Conservation (phyloP, 352 stramenopile genomes). For the Globisporangium ultimum region DNA sequence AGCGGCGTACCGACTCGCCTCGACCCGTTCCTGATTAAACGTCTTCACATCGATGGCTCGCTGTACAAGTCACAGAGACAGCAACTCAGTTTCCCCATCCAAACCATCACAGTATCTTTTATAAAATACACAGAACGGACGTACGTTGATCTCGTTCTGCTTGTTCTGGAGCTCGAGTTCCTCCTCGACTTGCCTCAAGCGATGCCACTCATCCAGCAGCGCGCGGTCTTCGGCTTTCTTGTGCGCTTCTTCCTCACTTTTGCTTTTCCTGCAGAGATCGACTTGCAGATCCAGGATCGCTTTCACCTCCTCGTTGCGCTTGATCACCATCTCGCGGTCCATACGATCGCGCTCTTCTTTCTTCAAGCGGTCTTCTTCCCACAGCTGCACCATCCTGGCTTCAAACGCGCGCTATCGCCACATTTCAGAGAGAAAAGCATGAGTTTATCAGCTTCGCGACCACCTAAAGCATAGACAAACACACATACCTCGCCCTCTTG, state of each 20-base stretch:
- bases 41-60: constrained; percentile 67
- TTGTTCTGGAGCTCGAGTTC: constrained; percentile 48
- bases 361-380: constrained; percentile 66
- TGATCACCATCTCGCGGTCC: constrained; percentile 42
- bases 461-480: neutral
- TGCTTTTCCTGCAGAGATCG: constrained; percentile 48
- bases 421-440: no score
- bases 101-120: neutral
- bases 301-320: constrained; percentile 71
- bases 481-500: constrained; percentile 43
- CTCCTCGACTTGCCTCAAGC: constrained; percentile 55
- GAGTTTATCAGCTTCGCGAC: no score
- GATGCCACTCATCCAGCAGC: constrained; percentile 60
- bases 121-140: neutral
- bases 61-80: constrained; percentile 14
- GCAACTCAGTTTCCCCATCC: neutral
- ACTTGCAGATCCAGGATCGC: constrained; percentile 76
- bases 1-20: constrained; percentile 30
- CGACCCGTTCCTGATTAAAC: constrained; percentile 70
- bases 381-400: constrained; percentile 61
- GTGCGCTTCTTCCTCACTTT: constrained; percentile 30
- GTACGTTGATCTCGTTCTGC: constrained; percentile 52
- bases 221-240: constrained; percentile 46
- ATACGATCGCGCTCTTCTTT: constrained; percentile 66
- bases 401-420: constrained; percentile 35